phyloP scores from a whole-genome alignment of 345 rosid genomes.

The Linum usitatissimum region DNA sequence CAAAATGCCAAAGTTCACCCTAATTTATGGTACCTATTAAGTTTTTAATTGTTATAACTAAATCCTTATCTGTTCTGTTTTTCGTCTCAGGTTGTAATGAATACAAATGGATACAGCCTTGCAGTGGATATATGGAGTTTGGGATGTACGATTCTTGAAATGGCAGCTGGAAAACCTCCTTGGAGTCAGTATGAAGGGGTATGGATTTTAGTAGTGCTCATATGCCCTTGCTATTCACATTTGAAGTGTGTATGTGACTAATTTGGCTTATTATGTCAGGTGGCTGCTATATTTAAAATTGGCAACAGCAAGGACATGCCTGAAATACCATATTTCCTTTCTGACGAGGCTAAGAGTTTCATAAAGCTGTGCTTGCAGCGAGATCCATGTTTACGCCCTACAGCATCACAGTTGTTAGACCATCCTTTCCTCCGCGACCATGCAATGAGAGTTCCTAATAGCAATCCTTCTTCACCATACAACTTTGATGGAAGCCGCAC shows the following conservation, averaged over 20 bases:
- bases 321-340: conserved; percentile 78
- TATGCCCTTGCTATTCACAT: conserved; percentile 2
- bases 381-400: conserved; percentile 71
- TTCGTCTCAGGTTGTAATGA: conserved; percentile 72
- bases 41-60: conserved; percentile 1
- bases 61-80: background rate
- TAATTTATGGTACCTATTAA: background rate
- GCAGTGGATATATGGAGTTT: conserved; percentile 95
- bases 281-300: conserved; percentile 94
- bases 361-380: conserved; percentile 78
- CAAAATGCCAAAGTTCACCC: background rate
- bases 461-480: conserved; percentile 36
- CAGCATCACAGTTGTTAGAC: conserved; percentile 63
- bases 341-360: conserved; percentile 73
- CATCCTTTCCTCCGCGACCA: conserved; percentile 72
- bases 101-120: conserved; percentile 70
- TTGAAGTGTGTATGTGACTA: conserved; percentile 3
- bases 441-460: conserved; percentile 37
- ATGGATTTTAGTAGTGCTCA: conserved; percentile 14
- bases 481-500: conserved; percentile 60
- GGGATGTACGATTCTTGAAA: conserved; percentile 96
- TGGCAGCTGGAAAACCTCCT: conserved; percentile 94
- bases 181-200: conserved; percentile 99
- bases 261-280: conserved; percentile 36
- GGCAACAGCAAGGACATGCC: conserved; percentile 95